Conservation (phyloP, 805 yeast genomes). For the Candida silvicultrix region DNA sequence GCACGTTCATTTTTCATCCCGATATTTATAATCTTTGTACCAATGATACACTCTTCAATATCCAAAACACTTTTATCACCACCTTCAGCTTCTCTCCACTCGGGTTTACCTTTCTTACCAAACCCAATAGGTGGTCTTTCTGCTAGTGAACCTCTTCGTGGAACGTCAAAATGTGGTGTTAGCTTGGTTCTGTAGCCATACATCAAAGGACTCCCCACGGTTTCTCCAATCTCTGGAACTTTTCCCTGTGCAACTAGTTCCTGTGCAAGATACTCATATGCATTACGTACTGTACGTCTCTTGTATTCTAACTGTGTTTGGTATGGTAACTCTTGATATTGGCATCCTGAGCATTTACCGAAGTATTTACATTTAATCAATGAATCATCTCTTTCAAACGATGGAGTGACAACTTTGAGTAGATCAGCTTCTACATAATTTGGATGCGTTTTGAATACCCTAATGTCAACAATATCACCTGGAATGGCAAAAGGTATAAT, state of each 20-base stretch:
- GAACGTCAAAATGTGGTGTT: slow-evolving; percentile 91
- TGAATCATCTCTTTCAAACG: slow-evolving; percentile 43
- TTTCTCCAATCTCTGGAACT: slow-evolving; percentile 56
- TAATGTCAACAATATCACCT: slow-evolving; percentile 69
- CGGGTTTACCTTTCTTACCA: slow-evolving; percentile 76
- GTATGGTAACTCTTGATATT: slow-evolving; percentile 76
- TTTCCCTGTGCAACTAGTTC: slow-evolving; percentile 31
- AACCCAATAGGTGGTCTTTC: slow-evolving; percentile 77
- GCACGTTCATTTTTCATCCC: slow-evolving; percentile 69
- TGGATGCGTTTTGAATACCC: slow-evolving; percentile 75
- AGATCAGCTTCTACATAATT: slow-evolving; percentile 71
- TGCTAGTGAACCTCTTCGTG: slow-evolving; percentile 39
- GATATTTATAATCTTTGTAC: slow-evolving; percentile 68
- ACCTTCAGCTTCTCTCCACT: slow-evolving; percentile 52
- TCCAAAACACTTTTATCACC: slow-evolving; percentile 69
- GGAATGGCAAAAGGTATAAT: slow-evolving; percentile 85
- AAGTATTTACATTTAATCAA: slow-evolving; percentile 76
- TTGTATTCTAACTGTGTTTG: slow-evolving; percentile 68
- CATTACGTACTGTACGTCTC: slow-evolving; percentile 68
- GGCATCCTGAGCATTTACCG: slow-evolving; percentile 93
- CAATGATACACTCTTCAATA: slow-evolving; percentile 91
- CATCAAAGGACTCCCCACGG: slow-evolving; percentile 72
- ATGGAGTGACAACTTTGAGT: slow-evolving; percentile 38
- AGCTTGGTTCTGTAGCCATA: slow-evolving; percentile 83
- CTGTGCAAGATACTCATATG: slow-evolving; percentile 74